Evolutionary conservation across 257 asterid species (phyloP), one percentile per base, ranked within the genome.

Genomic region (Rhazya stricta): DNA sequence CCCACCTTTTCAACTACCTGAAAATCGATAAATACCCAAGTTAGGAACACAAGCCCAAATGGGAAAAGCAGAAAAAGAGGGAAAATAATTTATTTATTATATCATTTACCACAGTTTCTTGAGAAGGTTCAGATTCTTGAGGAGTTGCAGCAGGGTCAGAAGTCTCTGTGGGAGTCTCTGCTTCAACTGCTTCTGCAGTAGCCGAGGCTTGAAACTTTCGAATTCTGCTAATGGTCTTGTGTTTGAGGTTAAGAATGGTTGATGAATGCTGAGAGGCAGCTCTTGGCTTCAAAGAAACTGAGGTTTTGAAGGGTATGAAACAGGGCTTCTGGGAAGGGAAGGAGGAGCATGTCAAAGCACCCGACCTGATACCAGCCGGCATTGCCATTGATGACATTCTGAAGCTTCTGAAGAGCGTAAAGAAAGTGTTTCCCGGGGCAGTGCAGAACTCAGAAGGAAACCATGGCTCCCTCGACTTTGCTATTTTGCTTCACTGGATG

Each of bases 371-470:
- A 74, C 81, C 73, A 60, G 88, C 71, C 48, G 84, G 89, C 72
- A 88, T 50, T 50, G 90, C 48, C 79, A 86, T 81, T 71, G 89
- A 74, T 67, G 84, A 74, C 89, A 90, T 86, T 67, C 29, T 76
- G 77, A 34, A 63, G 45, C 45, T 63, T 34, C 45, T 63, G 69
- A 18, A 34, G 43, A 63, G 13, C 21, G 69, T 15, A 16, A 63
- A n/a, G 45, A 36, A 62, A 34, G n/a, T 63, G 12, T 9, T 34
- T 10, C 13, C 67, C 7, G 42, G 23, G 67, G 23, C 11, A 60
- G 23, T 61, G 42, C 3, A 5, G 67, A 61, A 32, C n/a, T 61
- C 42, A 61, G 42, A 67, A 67, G 9, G n/a, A 68, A 62, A 63
- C 65, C 81, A 73, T 75, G 76, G 56, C 21, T 21, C 13, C 13